A percentile compares a stretch with the other conserved stretches of the same genome.
phyloP scores from a whole-genome alignment of 306 rosid genomes.

The Acacia melanoxylon region DNA sequence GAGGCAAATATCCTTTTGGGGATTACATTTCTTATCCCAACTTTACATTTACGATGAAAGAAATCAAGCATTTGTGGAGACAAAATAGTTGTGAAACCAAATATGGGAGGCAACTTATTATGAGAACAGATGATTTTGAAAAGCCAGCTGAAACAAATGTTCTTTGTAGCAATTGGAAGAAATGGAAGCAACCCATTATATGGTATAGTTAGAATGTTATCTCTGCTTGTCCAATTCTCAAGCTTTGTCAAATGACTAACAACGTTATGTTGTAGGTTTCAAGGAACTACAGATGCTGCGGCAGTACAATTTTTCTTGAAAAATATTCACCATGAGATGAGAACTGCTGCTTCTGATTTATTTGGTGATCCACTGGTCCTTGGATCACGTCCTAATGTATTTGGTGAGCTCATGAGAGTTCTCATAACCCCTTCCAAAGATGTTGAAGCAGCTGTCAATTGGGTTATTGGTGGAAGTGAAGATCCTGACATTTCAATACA shows the following conservation, averaged over 20 bases:
- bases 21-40: constrained; percentile 81
- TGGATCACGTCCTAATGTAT: constrained; percentile 77
- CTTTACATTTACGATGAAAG: constrained; percentile 80
- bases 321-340: constrained; percentile 80
- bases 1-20: constrained; percentile 87
- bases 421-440: constrained; percentile 83
- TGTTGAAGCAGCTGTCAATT: constrained; percentile 77
- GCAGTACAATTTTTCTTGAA: constrained; percentile 93
- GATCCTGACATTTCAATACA: constrained; percentile 92
- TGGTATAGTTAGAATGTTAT: constrained; percentile 54
- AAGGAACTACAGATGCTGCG: constrained; percentile 87
- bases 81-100: constrained; percentile 66
- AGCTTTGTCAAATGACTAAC: constrained; percentile 35
- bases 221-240: constrained; percentile 18
- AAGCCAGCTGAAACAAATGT: constrained; percentile 84
- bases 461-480: constrained; percentile 67
- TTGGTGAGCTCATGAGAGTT: constrained; percentile 92
- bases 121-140: constrained; percentile 93
- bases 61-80: constrained; percentile 94
- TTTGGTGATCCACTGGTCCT: constrained; percentile 61
- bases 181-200: constrained; percentile 90
- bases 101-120: constrained; percentile 65
- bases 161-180: constrained; percentile 88
- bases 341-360: constrained; percentile 69
- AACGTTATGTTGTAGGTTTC: constrained; percentile 70